These are phyloP conservation scores for Penicillium fuscoglaucum DNA, from an alignment of 2,329 filamentous ascomycete species.

Conservation along the genomic window DNA sequence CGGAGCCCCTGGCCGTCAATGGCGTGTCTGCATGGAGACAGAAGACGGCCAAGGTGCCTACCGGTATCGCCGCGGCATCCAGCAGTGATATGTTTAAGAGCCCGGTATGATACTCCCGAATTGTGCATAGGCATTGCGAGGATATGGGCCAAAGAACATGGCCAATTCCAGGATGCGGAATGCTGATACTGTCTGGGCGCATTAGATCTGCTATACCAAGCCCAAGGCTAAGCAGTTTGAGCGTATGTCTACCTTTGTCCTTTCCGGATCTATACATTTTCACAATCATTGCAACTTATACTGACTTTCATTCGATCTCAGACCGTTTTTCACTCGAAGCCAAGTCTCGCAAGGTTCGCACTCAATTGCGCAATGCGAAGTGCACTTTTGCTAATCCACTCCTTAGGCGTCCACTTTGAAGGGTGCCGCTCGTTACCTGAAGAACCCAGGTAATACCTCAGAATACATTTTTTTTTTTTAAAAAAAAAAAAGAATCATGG, in stretches of 20 bases:
- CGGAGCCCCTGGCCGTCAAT: slow-evolving; percentile 59
- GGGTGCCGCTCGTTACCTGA: slow-evolving; percentile 74
- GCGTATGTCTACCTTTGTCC: slow-evolving; percentile 56
- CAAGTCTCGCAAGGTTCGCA: slow-evolving; percentile 47
- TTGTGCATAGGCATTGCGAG: not conserved
- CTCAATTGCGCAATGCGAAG: not conserved
- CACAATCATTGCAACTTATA: not conserved
- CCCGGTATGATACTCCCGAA: slow-evolving; percentile 52
- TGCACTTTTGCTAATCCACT: not conserved
- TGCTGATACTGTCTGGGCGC: slow-evolving; percentile 20
- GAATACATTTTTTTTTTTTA: not conserved
- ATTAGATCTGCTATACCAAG: slow-evolving; percentile 55
- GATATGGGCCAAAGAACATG: not conserved
- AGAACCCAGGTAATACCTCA: slow-evolving; percentile 60
- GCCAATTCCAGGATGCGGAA: not conserved
- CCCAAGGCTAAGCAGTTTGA: slow-evolving; percentile 82
- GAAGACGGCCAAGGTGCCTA: slow-evolving; percentile 68
- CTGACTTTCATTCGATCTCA: slow-evolving; percentile 12
- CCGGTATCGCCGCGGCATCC: slow-evolving; percentile 72
- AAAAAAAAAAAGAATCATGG: not conserved
- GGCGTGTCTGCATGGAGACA: slow-evolving; percentile 67
- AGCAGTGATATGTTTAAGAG: slow-evolving; percentile 84
- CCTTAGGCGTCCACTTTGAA: slow-evolving; percentile 71
- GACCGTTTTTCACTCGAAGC: slow-evolving; percentile 64
- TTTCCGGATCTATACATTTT: not conserved